Conservation (phyloP, 1,284 basidiomycete species). For the Trichosporon coremiiforme region DNA sequence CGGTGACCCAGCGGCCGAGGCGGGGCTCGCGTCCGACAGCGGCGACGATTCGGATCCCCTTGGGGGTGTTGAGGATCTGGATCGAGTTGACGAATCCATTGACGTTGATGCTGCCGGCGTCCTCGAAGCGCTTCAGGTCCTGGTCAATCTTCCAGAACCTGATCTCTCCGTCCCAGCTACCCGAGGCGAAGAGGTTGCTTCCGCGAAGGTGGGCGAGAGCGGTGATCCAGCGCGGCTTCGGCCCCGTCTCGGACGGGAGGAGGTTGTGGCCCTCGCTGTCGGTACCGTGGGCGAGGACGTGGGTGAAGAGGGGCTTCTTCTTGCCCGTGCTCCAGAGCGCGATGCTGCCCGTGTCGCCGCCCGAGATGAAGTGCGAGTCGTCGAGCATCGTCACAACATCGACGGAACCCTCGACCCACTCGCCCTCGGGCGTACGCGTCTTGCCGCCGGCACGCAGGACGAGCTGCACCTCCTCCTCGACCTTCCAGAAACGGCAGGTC, state of each 20-base stretch:
- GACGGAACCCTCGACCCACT: constrained; percentile 78
- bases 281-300: constrained; percentile 78
- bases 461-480: constrained; percentile 91
- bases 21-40: constrained; percentile 85
- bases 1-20: constrained; percentile 80
- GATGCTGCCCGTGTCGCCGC: constrained; percentile 92
- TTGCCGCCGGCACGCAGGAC: constrained; percentile 91
- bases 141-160: constrained; percentile 85
- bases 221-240: constrained; percentile 90
- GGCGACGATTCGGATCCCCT: constrained; percentile 60
- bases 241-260: constrained; percentile 67
- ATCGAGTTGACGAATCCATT: constrained; percentile 87
- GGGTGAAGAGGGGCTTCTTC: constrained; percentile 91
- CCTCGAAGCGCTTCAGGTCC: constrained; percentile 73
- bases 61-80: constrained; percentile 70
- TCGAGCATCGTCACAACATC: constrained; percentile 94
- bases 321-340: constrained; percentile 90
- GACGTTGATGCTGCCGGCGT: constrained; percentile 62
- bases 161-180: constrained; percentile 88
- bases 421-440: constrained; percentile 54
- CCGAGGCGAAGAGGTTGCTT: constrained; percentile 87
- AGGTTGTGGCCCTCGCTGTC: constrained; percentile 33
- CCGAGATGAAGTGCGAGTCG: constrained; percentile 86
- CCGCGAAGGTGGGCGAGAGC: constrained; percentile 78
- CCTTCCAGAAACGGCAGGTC: constrained; percentile 93